Evolutionary conservation across 2,329 filamentous ascomycete species (phyloP).

Genomic region (Diaporthe helianthi): DNA sequence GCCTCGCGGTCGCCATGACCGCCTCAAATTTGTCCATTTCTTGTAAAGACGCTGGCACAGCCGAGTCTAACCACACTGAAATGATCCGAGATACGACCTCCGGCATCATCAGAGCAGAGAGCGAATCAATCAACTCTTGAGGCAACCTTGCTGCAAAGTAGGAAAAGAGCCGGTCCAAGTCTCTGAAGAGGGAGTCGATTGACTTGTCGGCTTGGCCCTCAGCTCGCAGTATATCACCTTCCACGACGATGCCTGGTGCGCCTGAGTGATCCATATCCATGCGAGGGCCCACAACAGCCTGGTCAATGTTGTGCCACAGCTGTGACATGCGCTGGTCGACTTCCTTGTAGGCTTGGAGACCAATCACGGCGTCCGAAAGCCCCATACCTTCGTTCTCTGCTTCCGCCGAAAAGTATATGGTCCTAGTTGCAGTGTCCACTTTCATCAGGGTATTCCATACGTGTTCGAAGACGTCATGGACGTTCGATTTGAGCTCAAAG

Average conservation of each 20-base stretch:
- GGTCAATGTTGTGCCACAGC: constrained; percentile 69
- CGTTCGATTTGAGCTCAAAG: constrained; percentile 69
- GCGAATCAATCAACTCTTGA: constrained; percentile 59
- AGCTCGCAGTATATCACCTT: constrained; percentile 53
- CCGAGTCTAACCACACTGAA: constrained; percentile 75
- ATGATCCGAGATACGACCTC: constrained; percentile 73
- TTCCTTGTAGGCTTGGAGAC: constrained; percentile 65
- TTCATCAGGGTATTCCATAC: constrained; percentile 76
- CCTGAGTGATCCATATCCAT: constrained; percentile 51
- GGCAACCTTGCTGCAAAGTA: constrained; percentile 63
- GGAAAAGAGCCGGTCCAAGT: constrained; percentile 58
- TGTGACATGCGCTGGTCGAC: constrained; percentile 65
- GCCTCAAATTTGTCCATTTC: constrained; percentile 76
- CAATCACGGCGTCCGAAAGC: constrained; percentile 61
- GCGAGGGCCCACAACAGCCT: constrained; percentile 66
- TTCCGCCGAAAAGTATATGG: constrained; percentile 62
- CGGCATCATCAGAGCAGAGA: constrained; percentile 76
- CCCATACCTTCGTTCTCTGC: constrained; percentile 60
- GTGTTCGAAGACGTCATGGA: constrained; percentile 70
- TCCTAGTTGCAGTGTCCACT: constrained; percentile 62
- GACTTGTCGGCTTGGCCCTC: constrained; percentile 52
- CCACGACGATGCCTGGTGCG: constrained; percentile 50
- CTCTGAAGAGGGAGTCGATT: constrained; percentile 59
- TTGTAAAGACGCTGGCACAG: constrained; percentile 76
- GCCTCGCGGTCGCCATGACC: constrained; percentile 68